Conservation (phyloP, 2,329 filamentous ascomycete genomes). For the Curvularia sp. region DNA sequence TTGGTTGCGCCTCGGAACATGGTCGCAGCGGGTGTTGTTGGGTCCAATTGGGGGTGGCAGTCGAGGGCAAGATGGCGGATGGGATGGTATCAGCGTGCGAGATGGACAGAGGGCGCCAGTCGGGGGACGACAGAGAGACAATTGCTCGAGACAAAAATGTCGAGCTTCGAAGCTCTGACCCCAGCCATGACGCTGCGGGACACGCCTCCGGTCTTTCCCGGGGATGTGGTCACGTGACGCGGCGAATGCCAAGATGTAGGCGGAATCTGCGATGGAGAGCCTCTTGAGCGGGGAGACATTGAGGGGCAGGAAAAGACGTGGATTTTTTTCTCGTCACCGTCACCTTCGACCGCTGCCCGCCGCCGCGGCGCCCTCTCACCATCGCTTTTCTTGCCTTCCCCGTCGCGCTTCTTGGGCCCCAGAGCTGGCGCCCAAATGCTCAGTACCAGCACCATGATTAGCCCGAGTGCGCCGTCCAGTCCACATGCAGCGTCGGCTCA, state of each 20-base stretch:
- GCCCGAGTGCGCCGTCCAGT: constrained; percentile 4
- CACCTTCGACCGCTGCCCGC: background rate
- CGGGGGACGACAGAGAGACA: constrained; percentile 2
- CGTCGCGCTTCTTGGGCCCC: constrained; percentile 8
- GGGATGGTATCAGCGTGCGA: constrained; percentile 12
- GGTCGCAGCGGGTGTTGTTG: constrained; percentile 16
- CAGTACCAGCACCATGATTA: constrained; percentile 5
- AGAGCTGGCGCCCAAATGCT: constrained; percentile 5
- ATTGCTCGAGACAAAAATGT: constrained; percentile 8
- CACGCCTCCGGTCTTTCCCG: constrained; percentile 12
- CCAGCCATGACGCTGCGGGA: constrained; percentile 9
- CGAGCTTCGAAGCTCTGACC: constrained; percentile 13
- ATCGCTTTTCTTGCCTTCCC: constrained; percentile 3
- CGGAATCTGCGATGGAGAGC: background rate
- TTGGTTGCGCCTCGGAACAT: constrained; percentile 48
- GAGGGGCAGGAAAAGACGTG: background rate
- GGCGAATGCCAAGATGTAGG: background rate
- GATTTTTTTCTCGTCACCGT: too few relatives aligned
- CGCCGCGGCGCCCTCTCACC: too few relatives aligned
- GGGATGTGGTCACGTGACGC: constrained; percentile 7
- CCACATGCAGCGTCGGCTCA: constrained; percentile 12
- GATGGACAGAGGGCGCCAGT: constrained; percentile 9
- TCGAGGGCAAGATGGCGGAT: constrained; percentile 11
- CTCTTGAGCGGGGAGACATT: background rate
- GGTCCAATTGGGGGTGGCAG: constrained; percentile 11